Conservation (phyloP, 495 filamentous ascomycete genomes). For the Hypoxylon fragiforme region DNA sequence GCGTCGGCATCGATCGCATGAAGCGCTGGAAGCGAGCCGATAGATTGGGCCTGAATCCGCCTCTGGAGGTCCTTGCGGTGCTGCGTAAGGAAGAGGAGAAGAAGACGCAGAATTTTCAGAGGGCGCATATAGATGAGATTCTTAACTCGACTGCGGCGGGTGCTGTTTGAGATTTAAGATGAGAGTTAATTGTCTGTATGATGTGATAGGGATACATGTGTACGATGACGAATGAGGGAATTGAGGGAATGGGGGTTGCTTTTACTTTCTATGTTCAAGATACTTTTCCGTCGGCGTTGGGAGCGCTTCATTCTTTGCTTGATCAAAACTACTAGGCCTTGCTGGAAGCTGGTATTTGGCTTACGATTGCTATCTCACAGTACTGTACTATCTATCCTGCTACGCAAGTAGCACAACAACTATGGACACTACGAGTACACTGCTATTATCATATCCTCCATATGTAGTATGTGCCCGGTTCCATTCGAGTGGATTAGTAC, state of each 20-base stretch:
- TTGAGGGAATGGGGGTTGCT: background rate
- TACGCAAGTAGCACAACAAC: background rate
- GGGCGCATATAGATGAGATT: constrained; percentile 80
- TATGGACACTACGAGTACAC: background rate
- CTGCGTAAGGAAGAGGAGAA: constrained; percentile 70
- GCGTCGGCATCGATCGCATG: constrained; percentile 78
- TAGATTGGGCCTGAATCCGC: constrained; percentile 75
- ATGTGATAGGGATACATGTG: background rate
- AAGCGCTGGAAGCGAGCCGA: constrained; percentile 90
- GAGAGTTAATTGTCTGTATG: too few species aligned
- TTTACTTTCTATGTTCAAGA: constrained; percentile 1
- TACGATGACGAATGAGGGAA: constrained; percentile 14
- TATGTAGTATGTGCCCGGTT: constrained; percentile 3
- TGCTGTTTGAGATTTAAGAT: constrained; percentile 28
- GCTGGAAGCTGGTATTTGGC: constrained; percentile 1
- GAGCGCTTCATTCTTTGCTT: constrained; percentile 16
- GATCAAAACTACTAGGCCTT: constrained; percentile 3
- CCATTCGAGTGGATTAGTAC: constrained; percentile 61
- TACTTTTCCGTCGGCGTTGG: constrained; percentile 36
- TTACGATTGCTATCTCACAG: background rate
- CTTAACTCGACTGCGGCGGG: constrained; percentile 56
- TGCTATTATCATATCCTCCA: too few species aligned
- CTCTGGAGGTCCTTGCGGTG: constrained; percentile 88
- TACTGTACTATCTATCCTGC: constrained; percentile 3
- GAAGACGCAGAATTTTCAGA: constrained; percentile 52